Evolutionary conservation across 1,284 basidiomycete genomes (phyloP).

Genomic region (Jaminaea rosea): DNA sequence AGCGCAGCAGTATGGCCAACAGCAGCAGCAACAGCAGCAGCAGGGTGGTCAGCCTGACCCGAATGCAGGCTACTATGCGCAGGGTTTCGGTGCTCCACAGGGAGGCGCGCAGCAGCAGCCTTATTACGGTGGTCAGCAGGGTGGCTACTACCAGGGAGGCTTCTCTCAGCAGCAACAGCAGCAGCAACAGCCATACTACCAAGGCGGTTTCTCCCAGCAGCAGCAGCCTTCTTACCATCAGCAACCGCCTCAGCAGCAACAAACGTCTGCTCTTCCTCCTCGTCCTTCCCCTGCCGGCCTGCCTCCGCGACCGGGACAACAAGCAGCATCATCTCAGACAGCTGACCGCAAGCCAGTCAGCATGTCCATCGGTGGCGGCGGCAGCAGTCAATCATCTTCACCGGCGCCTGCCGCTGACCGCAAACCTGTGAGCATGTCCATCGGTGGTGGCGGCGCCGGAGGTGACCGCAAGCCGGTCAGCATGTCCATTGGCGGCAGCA

Average conservation of each 20-base stretch:
- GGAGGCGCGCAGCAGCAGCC: constrained; percentile 15
- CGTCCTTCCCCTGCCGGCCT: constrained; percentile 6
- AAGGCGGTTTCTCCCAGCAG: constrained; percentile 4
- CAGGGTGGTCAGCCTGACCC: constrained; percentile 10
- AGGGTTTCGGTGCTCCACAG: constrained; percentile 4
- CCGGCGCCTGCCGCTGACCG: constrained; percentile 22
- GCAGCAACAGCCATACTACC: constrained; percentile 2
- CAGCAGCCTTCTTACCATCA: constrained; percentile 5
- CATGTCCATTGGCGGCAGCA: constrained; percentile 12
- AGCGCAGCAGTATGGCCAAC: constrained; percentile 19
- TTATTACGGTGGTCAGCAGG: constrained; percentile 4
- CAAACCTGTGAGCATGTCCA: constrained; percentile 43
- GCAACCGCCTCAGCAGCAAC: neutral
- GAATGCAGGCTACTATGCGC: constrained; percentile 1
- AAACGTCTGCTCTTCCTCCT: neutral
- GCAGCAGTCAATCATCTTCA: constrained; percentile 1
- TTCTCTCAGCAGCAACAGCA: constrained; percentile 18
- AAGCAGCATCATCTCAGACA: neutral
- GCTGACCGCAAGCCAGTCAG: constrained; percentile 15
- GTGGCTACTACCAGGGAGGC: constrained; percentile 25
- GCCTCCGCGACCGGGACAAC: constrained; percentile 8
- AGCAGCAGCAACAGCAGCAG: constrained; percentile 15
- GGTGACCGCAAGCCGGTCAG: constrained; percentile 14
- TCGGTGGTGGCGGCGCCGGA: constrained; percentile 26
- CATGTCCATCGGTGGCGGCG: constrained; percentile 13